Evolutionary conservation across 2,329 filamentous ascomycete species (phyloP), one percentile per base, ranked within the genome.

Genomic region (Aspergillus pseudoterreus): DNA sequence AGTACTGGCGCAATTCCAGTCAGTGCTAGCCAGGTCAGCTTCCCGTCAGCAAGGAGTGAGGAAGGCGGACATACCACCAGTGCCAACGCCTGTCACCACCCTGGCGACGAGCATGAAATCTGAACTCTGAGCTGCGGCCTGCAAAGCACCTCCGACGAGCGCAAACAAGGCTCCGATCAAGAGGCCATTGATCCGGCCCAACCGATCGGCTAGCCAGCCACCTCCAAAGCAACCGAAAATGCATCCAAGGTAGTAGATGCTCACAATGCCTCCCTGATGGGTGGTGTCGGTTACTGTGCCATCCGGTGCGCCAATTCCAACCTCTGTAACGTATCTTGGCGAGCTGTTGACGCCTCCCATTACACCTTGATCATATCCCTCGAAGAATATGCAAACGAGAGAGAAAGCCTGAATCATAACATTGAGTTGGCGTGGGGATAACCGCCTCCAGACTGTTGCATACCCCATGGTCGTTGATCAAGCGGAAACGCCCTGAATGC

Each of bases 311-410:
- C 78, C 78, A 43, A 81, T 79, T 42, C 71, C 71, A 8, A 78
- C 75, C 36, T 58, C 49, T 1, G 55, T 59, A 12, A 69, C 59
- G 43, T 78, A 78, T 33, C 62, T 61, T 0, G 67, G 64, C 10
- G 73, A 58, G 39, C 62, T 58, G 52, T 78, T 80, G 45, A 81
- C 76, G 38, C 74, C 75, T 45, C 78, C 77, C 71, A 79, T 76
- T n/a, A 81, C 77, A 47, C 78, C 78, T 57, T 81, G 78, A 52
- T 81, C 76, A 64, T 80, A 82, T 17, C 78, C 78, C 45, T 70
- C 67, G 54, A 70, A 70, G 57, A 70, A 69, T 10, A 71, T 69
- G 4, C 59, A 65, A 14, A 71, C 50, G 4, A 70, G 55, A 3
- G 68, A 70, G 43, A 71, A 67, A 1, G 47, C 30, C 9, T 67